phyloP scores from a whole-genome alignment of 192 early-diverging fungal genomes.

The Haplosporangium gracile region DNA sequence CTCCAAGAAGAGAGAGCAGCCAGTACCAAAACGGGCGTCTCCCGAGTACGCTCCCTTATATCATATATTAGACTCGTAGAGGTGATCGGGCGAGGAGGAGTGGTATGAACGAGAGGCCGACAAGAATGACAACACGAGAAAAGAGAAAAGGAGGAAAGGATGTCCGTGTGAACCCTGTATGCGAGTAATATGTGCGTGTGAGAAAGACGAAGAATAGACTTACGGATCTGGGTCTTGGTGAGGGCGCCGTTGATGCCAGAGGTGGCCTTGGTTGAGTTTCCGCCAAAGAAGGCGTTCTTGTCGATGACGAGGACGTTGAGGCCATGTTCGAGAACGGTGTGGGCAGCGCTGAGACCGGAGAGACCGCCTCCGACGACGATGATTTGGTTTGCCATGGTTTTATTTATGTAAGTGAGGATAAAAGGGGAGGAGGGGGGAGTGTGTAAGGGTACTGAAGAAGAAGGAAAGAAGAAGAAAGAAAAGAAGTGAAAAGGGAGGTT shows the following conservation, averaged over 20 bases:
- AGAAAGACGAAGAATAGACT: background rate
- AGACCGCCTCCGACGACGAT: slow-evolving; percentile 94
- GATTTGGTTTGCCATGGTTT: slow-evolving; percentile 63
- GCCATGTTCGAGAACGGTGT: slow-evolving; percentile 88
- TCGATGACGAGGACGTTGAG: slow-evolving; percentile 87
- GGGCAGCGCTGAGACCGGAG: slow-evolving; percentile 89
- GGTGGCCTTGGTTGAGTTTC: slow-evolving; percentile 98
- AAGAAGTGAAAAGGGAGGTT: slow-evolving; percentile 16
- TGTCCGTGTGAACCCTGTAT: too few species aligned
- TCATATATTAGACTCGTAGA: background rate
- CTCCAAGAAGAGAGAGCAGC: background rate
- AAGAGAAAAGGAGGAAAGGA: background rate
- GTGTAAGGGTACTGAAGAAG: slow-evolving; percentile 8
- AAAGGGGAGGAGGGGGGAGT: background rate
- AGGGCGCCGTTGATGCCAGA: slow-evolving; percentile 97
- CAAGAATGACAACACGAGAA: background rate
- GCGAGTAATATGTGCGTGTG: background rate
- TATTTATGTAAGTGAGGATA: background rate
- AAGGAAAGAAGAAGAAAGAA: slow-evolving; percentile 22
- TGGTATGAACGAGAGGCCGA: background rate
- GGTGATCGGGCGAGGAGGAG: background rate
- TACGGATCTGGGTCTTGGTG: slow-evolving; percentile 85
- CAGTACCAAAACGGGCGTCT: background rate
- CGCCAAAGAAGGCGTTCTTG: slow-evolving; percentile 92
- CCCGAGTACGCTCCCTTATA: background rate